A percentile compares a stretch with the other conserved stretches of the same genome.
phyloP scores from a whole-genome alignment of 2,329 filamentous ascomycete genomes.

The Coniochaeta ligniaria region DNA sequence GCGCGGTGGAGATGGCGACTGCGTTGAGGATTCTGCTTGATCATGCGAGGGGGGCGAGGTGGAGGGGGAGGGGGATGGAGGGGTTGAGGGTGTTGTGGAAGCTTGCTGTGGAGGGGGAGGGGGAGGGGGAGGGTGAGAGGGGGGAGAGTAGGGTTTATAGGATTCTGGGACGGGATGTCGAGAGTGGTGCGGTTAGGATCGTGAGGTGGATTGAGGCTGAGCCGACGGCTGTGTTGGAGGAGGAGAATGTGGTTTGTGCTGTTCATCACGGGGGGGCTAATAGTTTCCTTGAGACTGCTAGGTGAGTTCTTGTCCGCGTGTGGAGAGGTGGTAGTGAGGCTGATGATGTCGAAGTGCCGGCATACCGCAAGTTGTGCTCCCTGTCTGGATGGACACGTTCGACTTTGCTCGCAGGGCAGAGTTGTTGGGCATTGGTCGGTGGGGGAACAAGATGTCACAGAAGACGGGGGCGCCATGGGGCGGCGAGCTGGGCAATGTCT shows the following conservation, averaged over 20 bases:
- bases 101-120: conserved; percentile 9
- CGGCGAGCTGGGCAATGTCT: neutral
- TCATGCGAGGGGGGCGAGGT: conserved; percentile 4
- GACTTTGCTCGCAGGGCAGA: conserved; percentile 28
- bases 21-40: conserved; percentile 25
- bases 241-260: conserved; percentile 22
- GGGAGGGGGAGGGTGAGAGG: neutral
- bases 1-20: conserved; percentile 25
- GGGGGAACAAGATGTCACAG: conserved; percentile 4
- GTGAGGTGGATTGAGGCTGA: conserved; percentile 26
- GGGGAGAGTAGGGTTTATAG: conserved; percentile 6
- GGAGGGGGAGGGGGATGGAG: conserved; percentile 14
- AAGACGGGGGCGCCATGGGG: neutral
- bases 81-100: conserved; percentile 30
- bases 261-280: conserved; percentile 35
- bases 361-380: conserved; percentile 28
- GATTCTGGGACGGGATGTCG: conserved; percentile 12
- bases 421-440: conserved; percentile 19
- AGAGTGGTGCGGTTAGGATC: conserved; percentile 20
- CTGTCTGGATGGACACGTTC: conserved; percentile 27
- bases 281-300: conserved; percentile 21
- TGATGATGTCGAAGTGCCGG: conserved; percentile 18
- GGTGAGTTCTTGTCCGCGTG: conserved; percentile 8
- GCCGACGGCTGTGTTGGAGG: conserved; percentile 21
- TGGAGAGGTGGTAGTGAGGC: neutral